Percentiles rank a stretch among this genome's conserved stretches.
Conservation (phyloP, 345 rosid species). For the Clausena lansium region DNA sequence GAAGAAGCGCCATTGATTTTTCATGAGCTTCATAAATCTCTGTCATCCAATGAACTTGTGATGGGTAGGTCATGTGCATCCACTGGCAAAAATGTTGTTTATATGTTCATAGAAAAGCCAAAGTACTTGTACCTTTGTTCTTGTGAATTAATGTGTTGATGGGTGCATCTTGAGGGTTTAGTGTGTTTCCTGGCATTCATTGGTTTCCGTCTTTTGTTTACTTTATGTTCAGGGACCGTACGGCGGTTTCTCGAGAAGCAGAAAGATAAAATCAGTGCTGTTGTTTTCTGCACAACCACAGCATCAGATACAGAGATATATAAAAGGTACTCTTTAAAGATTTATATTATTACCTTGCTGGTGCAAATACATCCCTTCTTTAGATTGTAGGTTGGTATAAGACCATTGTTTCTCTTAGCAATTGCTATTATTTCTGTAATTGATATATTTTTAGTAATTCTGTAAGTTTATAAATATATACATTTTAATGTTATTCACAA, state of each 20-base stretch:
- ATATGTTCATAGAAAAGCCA: background rate
- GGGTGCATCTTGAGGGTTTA: conserved; percentile 5
- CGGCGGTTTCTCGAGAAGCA: conserved; percentile 95
- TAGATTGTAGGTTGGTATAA: background rate
- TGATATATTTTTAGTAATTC: background rate
- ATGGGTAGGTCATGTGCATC: background rate
- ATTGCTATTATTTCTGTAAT: background rate
- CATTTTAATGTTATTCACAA: conserved; percentile 10
- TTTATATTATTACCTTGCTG: conserved; percentile 7
- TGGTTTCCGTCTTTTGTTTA: conserved; percentile 13
- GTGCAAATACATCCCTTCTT: conserved; percentile 12
- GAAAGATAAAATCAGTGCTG: conserved; percentile 76
- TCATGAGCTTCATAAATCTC: background rate
- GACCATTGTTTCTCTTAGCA: conserved; percentile 1
- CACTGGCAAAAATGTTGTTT: background rate
- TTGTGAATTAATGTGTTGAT: conserved; percentile 8
- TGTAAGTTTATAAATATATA: conserved; percentile 4
- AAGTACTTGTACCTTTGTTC: background rate
- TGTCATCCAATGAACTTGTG: background rate
- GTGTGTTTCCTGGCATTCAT: background rate
- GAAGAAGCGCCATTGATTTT: background rate
- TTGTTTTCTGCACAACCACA: conserved; percentile 86
- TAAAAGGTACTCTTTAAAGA: conserved; percentile 51
- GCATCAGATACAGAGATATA: conserved; percentile 90
- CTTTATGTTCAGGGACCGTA: conserved; percentile 68